A percentile compares a stretch with the other conserved stretches of the same genome.
Conservation (phyloP, 2,329 filamentous ascomycete genomes). For the Colletotrichum coccodes region DNA sequence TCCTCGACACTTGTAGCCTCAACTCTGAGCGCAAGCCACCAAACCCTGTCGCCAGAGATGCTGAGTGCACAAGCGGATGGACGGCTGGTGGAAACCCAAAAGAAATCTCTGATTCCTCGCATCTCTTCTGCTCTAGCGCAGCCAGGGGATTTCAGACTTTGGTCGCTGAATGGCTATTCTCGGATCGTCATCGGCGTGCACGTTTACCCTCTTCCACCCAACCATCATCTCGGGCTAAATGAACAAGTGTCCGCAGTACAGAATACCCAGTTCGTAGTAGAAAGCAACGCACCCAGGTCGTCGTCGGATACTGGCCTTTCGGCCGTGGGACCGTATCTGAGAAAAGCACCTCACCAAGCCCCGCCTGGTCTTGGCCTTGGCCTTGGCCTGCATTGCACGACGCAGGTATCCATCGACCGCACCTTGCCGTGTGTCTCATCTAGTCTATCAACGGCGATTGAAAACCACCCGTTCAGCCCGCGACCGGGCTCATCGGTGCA, state of each 20-base stretch:
- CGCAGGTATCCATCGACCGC: not conserved
- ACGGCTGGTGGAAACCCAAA: constrained; percentile 12
- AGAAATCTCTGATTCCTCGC: constrained; percentile 19
- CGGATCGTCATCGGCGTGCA: not conserved
- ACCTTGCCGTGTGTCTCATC: constrained; percentile 5
- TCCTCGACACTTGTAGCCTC: not conserved
- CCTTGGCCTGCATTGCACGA: not conserved
- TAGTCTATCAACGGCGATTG: not conserved
- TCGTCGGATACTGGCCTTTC: not conserved
- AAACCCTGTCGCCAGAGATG: not conserved
- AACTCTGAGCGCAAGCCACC: not conserved
- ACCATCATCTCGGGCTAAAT: not conserved
- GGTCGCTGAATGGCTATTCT: not conserved
- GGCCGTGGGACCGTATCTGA: not conserved
- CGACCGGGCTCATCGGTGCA: constrained; percentile 6
- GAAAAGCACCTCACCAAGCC: not conserved
- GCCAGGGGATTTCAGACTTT: not conserved
- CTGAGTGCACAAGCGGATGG: not conserved
- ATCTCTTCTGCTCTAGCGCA: constrained; percentile 3
- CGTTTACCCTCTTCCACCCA: not conserved
- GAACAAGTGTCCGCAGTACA: not conserved
- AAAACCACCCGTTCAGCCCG: not conserved
- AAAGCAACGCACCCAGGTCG: not conserved
- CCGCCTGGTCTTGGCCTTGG: not conserved
- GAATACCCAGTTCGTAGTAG: not conserved